Conservation (phyloP, 192 early-diverging fungal genomes). For the Coemansia sp. region DNA sequence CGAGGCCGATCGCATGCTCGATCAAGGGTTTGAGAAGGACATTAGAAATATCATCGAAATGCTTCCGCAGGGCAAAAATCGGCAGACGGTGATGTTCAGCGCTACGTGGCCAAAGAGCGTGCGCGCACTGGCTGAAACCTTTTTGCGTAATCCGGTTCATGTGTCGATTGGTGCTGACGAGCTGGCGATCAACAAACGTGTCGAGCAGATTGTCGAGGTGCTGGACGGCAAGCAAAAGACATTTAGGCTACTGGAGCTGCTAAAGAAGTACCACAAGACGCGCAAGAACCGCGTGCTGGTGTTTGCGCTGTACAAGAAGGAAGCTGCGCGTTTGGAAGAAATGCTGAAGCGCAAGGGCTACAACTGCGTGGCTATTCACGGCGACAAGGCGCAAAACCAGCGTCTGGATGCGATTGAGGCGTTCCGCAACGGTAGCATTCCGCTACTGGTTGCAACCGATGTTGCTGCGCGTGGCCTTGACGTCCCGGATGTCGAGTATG, state of each 20-base stretch:
- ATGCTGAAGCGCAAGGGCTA: slow-evolving; percentile 73
- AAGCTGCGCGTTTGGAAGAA: slow-evolving; percentile 79
- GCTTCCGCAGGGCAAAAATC: slow-evolving; percentile 63
- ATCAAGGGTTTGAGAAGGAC: slow-evolving; percentile 89
- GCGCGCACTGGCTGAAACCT: slow-evolving; percentile 80
- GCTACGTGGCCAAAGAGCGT: slow-evolving; percentile 95
- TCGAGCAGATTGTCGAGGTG: slow-evolving; percentile 90
- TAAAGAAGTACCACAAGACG: slow-evolving; percentile 80
- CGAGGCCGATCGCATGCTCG: slow-evolving; percentile 98
- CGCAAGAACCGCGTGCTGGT: slow-evolving; percentile 88
- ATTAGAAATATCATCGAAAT: slow-evolving; percentile 84
- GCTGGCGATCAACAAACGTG: slow-evolving; percentile 79
- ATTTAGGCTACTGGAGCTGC: slow-evolving; percentile 66
- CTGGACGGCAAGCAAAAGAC: slow-evolving; percentile 78
- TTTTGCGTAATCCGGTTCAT: slow-evolving; percentile 73
- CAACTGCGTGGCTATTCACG: slow-evolving; percentile 84
- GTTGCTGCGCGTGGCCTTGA: slow-evolving; percentile 88
- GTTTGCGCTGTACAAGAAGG: slow-evolving; percentile 97
- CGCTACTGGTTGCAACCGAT: slow-evolving; percentile 92
- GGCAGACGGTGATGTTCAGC: slow-evolving; percentile 94
- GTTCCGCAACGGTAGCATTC: slow-evolving; percentile 79
- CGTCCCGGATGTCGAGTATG: slow-evolving; percentile 90
- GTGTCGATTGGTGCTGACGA: slow-evolving; percentile 89
- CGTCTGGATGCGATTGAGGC: slow-evolving; percentile 74
- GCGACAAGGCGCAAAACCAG: slow-evolving; percentile 85